Conservation (phyloP, 163 green algal genomes). For the Chlamydomonas reinhardtii region DNA sequence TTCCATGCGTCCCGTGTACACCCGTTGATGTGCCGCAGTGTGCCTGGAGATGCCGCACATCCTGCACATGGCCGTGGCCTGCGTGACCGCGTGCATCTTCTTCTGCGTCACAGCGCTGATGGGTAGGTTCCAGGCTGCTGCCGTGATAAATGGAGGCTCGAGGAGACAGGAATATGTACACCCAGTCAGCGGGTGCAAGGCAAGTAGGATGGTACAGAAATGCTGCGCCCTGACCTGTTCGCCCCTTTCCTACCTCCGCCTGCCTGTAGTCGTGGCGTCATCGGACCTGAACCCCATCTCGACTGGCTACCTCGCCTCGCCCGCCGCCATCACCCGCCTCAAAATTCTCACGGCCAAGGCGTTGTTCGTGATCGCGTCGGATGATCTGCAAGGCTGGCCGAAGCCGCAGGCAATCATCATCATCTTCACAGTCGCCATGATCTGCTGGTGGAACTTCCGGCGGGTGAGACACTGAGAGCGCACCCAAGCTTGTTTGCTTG, state of each 20-base stretch:
- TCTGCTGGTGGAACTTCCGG: conserved; percentile 39
- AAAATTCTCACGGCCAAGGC: conserved; percentile 48
- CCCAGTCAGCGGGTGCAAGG: too few relatives aligned
- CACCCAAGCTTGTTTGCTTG: too few relatives aligned
- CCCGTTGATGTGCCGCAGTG: too few relatives aligned
- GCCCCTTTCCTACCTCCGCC: too few relatives aligned
- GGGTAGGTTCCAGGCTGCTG: too few relatives aligned
- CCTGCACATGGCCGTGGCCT: conserved; percentile 48
- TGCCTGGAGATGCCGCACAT: conserved; percentile 53
- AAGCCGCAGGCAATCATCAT: background rate
- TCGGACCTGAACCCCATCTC: conserved; percentile 54
- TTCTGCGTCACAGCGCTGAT: background rate
- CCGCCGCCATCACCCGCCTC: conserved; percentile 4
- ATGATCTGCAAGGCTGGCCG: background rate
- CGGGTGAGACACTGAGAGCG: background rate
- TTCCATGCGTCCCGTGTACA: too few relatives aligned
- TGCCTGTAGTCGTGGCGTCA: conserved; percentile 12
- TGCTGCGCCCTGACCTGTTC: too few relatives aligned
- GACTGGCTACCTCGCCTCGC: conserved; percentile 32
- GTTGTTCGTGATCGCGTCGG: background rate
- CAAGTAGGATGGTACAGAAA: too few relatives aligned
- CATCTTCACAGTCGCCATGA: background rate
- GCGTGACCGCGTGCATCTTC: conserved; percentile 35
- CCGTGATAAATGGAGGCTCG: too few relatives aligned
- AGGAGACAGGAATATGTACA: too few relatives aligned